phyloP scores from a whole-genome alignment of 208 protist genomes.

The Vickermania ingenoplastis region DNA sequence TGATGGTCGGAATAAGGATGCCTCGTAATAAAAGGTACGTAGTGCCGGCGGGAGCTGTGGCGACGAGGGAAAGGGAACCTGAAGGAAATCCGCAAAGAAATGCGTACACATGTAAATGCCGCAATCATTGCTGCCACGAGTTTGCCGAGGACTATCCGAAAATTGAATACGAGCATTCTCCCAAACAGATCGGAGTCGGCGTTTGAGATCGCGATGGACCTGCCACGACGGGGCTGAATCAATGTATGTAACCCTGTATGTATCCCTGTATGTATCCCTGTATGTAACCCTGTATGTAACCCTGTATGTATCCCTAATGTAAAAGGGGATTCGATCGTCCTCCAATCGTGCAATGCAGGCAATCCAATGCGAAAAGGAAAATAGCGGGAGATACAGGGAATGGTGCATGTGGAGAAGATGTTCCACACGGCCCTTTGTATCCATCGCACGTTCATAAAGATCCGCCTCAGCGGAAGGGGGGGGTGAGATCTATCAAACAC shows the following conservation, averaged over 20 bases:
- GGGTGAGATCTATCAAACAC: no score
- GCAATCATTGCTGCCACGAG: not conserved
- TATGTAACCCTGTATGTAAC: no score
- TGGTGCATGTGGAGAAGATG: no score
- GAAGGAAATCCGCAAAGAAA: not conserved
- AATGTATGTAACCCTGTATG: no score
- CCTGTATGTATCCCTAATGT: constrained; percentile 1
- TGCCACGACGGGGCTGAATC: constrained; percentile 1
- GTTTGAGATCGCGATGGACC: constrained; percentile 4
- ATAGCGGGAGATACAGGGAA: no score
- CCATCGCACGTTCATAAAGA: no score
- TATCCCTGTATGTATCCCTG: not conserved
- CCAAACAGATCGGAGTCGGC: constrained; percentile 1
- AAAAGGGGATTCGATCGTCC: no score
- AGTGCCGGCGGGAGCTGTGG: not conserved
- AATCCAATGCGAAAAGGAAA: no score
- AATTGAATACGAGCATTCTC: constrained; percentile 1
- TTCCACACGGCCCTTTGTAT: no score
- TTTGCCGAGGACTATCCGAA: constrained; percentile 1
- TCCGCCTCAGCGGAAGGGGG: no score
- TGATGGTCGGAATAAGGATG: constrained; percentile 1
- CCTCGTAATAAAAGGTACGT: not conserved
- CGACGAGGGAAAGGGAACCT: not conserved
- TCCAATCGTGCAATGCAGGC: no score
- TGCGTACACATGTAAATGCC: constrained; percentile 1